phyloP scores from a whole-genome alignment of 805 yeast genomes.

The Suhomyces prunicola region DNA sequence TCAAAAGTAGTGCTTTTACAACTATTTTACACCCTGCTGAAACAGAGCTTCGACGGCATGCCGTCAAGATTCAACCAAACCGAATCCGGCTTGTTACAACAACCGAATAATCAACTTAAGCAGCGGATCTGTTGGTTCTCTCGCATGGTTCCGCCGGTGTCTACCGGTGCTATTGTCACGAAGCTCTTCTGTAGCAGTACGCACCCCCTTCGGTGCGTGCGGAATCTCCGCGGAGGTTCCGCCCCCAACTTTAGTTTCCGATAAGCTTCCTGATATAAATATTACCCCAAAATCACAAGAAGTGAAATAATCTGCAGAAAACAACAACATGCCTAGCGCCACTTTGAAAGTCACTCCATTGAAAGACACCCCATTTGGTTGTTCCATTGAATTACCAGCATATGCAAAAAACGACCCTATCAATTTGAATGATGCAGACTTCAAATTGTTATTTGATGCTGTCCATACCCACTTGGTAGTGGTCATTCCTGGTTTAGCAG shows the following conservation, averaged over 20 bases:
- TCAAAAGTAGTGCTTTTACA: too few species aligned
- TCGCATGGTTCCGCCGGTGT: background rate
- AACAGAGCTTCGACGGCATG: too few species aligned
- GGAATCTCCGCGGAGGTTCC: conserved; percentile 6
- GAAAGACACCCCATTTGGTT: conserved; percentile 60
- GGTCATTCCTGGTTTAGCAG: conserved; percentile 69
- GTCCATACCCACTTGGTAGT: conserved; percentile 67
- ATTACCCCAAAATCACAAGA: background rate
- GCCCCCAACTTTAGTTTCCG: background rate
- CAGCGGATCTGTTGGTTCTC: background rate
- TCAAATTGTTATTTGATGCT: conserved; percentile 58
- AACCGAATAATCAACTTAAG: background rate
- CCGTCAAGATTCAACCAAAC: too few species aligned
- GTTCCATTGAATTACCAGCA: conserved; percentile 58
- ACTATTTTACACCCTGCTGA: too few species aligned
- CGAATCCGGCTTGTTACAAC: background rate
- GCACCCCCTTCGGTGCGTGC: background rate
- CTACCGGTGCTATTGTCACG: too few species aligned
- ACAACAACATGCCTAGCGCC: conserved; percentile 6
- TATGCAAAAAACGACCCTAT: conserved; percentile 72
- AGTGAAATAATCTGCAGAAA: background rate
- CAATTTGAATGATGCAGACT: conserved; percentile 60
- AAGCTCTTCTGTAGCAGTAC: background rate
- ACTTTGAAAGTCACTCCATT: conserved; percentile 41
- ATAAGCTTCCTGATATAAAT: background rate